A percentile compares a stretch with the other conserved stretches of the same genome.
Conservation (phyloP, 805 yeast genomes). For the Yamadazyma scolyti region DNA sequence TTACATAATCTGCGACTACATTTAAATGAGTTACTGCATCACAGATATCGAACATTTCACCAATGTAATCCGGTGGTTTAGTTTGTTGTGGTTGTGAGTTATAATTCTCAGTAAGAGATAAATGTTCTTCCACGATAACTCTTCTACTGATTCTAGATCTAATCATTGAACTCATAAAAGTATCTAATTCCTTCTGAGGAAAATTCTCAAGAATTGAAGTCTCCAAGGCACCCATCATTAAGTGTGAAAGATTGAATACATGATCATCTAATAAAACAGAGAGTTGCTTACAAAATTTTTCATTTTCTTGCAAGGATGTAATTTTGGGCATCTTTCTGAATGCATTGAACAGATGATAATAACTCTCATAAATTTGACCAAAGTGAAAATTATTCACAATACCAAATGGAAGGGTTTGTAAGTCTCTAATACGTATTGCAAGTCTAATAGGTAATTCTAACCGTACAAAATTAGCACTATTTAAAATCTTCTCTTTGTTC, state of each 20-base stretch:
- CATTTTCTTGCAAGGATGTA: conserved; percentile 69
- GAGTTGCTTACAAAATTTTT: conserved; percentile 62
- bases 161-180: conserved; percentile 69
- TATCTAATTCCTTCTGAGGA: conserved; percentile 64
- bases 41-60: conserved; percentile 82
- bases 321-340: conserved; percentile 73
- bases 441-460: conserved; percentile 81
- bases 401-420: conserved; percentile 80
- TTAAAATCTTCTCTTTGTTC: conserved; percentile 70
- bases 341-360: conserved; percentile 82
- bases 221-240: conserved; percentile 91
- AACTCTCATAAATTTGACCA: conserved; percentile 83
- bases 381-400: conserved; percentile 83
- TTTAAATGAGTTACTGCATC: conserved; percentile 65
- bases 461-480: conserved; percentile 86
- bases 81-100: conserved; percentile 41
- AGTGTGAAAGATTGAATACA: conserved; percentile 75
- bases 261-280: conserved; percentile 72
- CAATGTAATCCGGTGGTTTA: conserved; percentile 53
- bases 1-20: conserved; percentile 50
- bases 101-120: conserved; percentile 69
- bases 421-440: conserved; percentile 72
- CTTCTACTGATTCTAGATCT: conserved; percentile 87
- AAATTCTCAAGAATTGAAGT: conserved; percentile 57
- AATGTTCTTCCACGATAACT: conserved; percentile 87